Evolutionary conservation across 176 grass and related monocot species (phyloP).

Genomic region (Aegilops sharonensis): DNA sequence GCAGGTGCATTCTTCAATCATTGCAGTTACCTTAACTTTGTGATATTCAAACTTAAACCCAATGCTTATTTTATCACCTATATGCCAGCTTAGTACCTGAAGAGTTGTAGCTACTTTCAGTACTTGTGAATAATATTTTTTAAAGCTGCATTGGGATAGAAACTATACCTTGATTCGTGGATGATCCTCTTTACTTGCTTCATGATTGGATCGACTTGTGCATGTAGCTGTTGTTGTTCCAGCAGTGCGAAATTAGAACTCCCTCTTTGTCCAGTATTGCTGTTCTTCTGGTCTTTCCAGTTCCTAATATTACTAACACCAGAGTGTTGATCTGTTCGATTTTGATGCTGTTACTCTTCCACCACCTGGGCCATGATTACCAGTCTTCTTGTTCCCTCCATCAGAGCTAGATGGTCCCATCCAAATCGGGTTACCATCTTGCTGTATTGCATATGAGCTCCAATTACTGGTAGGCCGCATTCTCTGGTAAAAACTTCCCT

Average conservation of each 20-base stretch:
- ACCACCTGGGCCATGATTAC: slow-evolving; percentile 14
- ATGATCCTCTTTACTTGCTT: slow-evolving; percentile 47
- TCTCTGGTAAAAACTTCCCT: neutral
- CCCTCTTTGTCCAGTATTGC: neutral
- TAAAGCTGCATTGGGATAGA: neutral
- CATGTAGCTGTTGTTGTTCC: slow-evolving; percentile 30
- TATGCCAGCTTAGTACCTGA: slow-evolving; percentile 6
- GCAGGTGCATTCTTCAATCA: neutral
- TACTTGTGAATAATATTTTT: neutral
- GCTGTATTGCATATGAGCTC: slow-evolving; percentile 20
- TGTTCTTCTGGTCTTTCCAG: slow-evolving; percentile 29
- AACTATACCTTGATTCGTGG: slow-evolving; percentile 42
- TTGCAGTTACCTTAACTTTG: neutral
- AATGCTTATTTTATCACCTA: slow-evolving; percentile 20
- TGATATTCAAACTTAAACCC: neutral
- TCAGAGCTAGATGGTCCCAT: slow-evolving; percentile 27
- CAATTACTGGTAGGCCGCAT: neutral
- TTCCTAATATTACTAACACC: slow-evolving; percentile 16
- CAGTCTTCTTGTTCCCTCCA: slow-evolving; percentile 28
- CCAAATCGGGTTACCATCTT: slow-evolving; percentile 8
- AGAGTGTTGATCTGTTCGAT: slow-evolving; percentile 24
- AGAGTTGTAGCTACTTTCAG: neutral
- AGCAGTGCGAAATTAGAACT: slow-evolving; percentile 18
- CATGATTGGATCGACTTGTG: slow-evolving; percentile 31
- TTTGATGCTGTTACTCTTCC: slow-evolving; percentile 16